Base-by-base conservation (phyloP, 2,329 filamentous ascomycete species). In the Colletotrichum sp. region DNA sequence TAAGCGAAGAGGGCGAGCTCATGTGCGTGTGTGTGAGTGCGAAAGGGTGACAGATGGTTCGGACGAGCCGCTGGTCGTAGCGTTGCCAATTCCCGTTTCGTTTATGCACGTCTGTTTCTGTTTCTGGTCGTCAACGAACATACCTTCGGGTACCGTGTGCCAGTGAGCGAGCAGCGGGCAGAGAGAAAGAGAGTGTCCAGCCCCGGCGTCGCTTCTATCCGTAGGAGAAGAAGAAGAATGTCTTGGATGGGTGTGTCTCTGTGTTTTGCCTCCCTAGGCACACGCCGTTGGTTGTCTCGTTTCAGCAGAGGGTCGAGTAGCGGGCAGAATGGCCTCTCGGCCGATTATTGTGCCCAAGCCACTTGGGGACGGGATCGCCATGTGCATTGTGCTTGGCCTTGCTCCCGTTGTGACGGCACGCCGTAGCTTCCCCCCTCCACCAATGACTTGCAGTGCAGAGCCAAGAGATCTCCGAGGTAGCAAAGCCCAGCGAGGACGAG, bases 401-500 rank as follows among this genome's bases (percentile, higher is more conserved):
- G 43, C 38, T 57, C 28, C 64, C 32, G 64, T 65, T 30, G 8
- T 48, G 52, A 15, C 48, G 57, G 16, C 28, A 52, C 52, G 36
- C 10, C n/a, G 55, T 63, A 70, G 57, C 70, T 58, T 24, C 55
- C 57, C 24, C 65, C 57, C 24, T 55, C 58, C 32, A 58, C 32
- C 57, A 63, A 63, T 72, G 72, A 67, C 72, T 63, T 68, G 64
- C 73, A 64, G 70, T 64, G 43, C 70, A 73, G 57, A 34, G 70
- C 69, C 73, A 73, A 68, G 64, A 71, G 64, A 73, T 60, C 64
- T 67, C 64, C 64, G 26, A 68, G 61, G 36, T 30, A 67, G 52
- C 36, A 58, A 43, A 26, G 43, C 30, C 61, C 38, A 38, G 63
- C 57, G 48, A 65, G 28, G 58, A 24, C 52, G 52, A 28, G n/a